Conservation (phyloP, 2,329 filamentous ascomycete genomes). For the Bisporella sp. region DNA sequence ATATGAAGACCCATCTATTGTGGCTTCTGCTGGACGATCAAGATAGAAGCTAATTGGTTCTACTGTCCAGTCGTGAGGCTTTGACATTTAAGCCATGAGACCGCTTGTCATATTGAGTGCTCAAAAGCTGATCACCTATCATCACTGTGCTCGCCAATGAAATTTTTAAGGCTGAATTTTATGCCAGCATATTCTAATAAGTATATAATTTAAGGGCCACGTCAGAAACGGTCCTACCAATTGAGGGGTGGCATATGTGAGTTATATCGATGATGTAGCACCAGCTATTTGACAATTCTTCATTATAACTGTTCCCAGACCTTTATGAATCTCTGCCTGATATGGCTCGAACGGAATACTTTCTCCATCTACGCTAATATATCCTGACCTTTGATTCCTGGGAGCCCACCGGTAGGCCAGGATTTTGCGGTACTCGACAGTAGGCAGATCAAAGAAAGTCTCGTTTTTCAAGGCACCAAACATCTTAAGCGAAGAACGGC, state of each 20-base stretch:
- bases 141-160: too few relatives aligned
- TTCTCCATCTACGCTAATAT: constrained; percentile 90
- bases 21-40: too few relatives aligned
- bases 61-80: too few relatives aligned
- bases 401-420: constrained; percentile 76
- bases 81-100: too few relatives aligned
- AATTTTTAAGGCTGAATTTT: too few relatives aligned
- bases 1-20: too few relatives aligned
- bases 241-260: background rate
- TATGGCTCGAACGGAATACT: constrained; percentile 76
- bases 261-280: background rate
- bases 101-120: too few relatives aligned
- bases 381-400: constrained; percentile 59
- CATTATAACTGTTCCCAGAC: constrained; percentile 59
- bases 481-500: constrained; percentile 56
- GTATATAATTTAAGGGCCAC: too few relatives aligned
- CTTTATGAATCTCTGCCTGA: constrained; percentile 78
- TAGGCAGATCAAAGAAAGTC: constrained; percentile 67
- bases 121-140: too few relatives aligned
- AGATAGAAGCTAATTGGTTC: too few relatives aligned
- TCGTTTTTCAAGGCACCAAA: constrained; percentile 64
- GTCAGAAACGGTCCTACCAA: too few relatives aligned
- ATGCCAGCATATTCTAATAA: too few relatives aligned
- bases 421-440: constrained; percentile 74
- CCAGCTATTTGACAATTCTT: background rate